Evolutionary conservation across 805 yeast genomes (phyloP).

Genomic region (Clavispora phyllophila): DNA sequence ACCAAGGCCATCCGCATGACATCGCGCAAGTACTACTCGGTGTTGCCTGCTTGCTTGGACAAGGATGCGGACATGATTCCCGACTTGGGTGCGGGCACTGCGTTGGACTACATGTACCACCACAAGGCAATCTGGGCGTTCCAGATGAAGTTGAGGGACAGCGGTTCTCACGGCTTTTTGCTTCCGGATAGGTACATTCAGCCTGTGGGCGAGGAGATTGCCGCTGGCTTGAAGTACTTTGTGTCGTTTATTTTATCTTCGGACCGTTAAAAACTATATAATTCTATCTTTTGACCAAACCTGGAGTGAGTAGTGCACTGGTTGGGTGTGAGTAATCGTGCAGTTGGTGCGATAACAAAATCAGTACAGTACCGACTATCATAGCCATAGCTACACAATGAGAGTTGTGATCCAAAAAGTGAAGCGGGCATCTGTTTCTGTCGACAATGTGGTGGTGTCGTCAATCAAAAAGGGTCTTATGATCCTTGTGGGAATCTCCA

Average conservation of each 20-base stretch:
- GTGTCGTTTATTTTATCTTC: constrained; percentile 34
- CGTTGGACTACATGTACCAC: constrained; percentile 80
- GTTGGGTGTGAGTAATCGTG: too few relatives aligned
- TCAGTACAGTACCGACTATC: too few relatives aligned
- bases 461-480: constrained; percentile 72
- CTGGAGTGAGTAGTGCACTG: not conserved
- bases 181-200: constrained; percentile 63
- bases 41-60: constrained; percentile 74
- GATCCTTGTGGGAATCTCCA: constrained; percentile 79
- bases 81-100: constrained; percentile 73
- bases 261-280: constrained; percentile 10
- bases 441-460: constrained; percentile 65
- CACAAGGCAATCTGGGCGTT: constrained; percentile 79
- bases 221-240: constrained; percentile 64
- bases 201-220: constrained; percentile 76
- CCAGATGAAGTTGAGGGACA: constrained; percentile 75
- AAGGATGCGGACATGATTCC: constrained; percentile 70
- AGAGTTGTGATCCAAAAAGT: constrained; percentile 89
- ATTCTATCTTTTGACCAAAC: too few relatives aligned
- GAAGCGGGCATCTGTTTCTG: constrained; percentile 83
- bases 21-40: constrained; percentile 62
- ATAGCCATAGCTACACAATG: constrained; percentile 46
- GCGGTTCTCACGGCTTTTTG: constrained; percentile 78
- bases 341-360: not conserved
- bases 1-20: constrained; percentile 64